Evolutionary conservation across 2,329 filamentous ascomycete species (phyloP), one percentile per base, ranked within the genome.

Genomic region (Canariomyces notabilis): DNA sequence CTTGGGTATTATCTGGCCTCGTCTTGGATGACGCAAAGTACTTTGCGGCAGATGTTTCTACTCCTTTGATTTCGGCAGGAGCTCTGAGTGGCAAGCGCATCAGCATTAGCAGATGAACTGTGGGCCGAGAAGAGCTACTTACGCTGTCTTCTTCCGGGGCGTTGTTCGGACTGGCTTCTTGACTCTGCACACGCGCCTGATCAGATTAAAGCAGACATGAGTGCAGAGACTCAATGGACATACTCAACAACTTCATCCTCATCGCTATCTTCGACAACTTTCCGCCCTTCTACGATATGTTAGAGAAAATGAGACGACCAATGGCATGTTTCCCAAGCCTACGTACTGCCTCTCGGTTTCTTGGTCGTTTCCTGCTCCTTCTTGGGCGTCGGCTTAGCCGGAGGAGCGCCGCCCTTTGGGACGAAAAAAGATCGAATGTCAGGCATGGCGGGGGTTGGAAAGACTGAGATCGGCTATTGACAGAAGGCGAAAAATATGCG

Each of bases 341-440:
- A 61, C 73, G 44, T 59, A 76, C 72, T 77, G 51, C 63, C 60
- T 51, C 74, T 67, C 51, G 70, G 67, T 51, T 66, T 70, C 51
- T 73, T 72, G 39, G 66, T 50, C 12, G 72, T 56, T 41, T 69
- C 68, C 47, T 72, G 71, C 33, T 62, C 62, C 59, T 75, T 73
- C 61, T 72, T 74, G 2, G 68, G 56, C 9, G 67, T 57, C 29
- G 72, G 68, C 57, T 77, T 73, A 38, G 73, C 67, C 14, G 76
- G 69, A 36, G 75, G 69, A 57, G 76, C 73, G 53, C 77, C 75
- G 42, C 80, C 79, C 65, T 89, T 89, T 51, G 85, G 81, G 45
- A 85, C 82, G 71, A 97, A 96, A 69, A 96, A 97, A 58, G 76
- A 89, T 61, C 90, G 79, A 61, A 96, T 97, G 67, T 97, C 91